Evolutionary conservation across 257 asterid species (phyloP), one percentile per base, ranked within the genome.

Genomic region (Solanum peruvianum): DNA sequence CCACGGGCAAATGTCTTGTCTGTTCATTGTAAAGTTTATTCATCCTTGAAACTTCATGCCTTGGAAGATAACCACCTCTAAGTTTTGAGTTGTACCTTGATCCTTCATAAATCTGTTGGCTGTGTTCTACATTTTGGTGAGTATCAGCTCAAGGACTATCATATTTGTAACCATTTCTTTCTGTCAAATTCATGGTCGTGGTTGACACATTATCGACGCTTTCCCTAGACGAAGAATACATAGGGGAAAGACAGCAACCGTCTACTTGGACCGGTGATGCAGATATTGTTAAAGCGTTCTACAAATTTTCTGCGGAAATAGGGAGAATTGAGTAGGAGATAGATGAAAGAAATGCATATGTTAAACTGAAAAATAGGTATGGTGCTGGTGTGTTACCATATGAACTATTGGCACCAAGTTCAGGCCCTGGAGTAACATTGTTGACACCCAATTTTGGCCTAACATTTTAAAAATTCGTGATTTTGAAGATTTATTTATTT

Each of bases 381-480:
- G 99, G 99, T 4, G 98, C 99, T 4, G 99, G 99, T 9, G 98
- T 97, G 87, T 86, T 94, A 18, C 99, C 99, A 11, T 97, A 97
- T 82, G 99, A 97, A 91, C 97, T 96, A 31, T 96, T 97, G 23
- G 95, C 95, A 9, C 99, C 98, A 0, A 93, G 95, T 42, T 97
- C 99, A 0, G 97, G 87, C 42, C 96, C 98, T 0, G 99, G 99
- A 7, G 99, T 96, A n/a, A 97, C 99, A n/a, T n/a, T n/a, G n/a
- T n/a, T n/a, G n/a, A n/a, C n/a, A n/a, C n/a, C n/a, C n/a, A n/a
- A n/a, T n/a, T n/a, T n/a, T n/a, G n/a, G n/a, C n/a, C n/a, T n/a
- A n/a, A n/a, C n/a, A 14, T 94, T n/a, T n/a, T n/a, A n/a, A n/a
- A n/a, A n/a, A n/a, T n/a, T n/a, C n/a, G n/a, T n/a, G n/a, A n/a